Evolutionary conservation across 768 basidiomycete genomes (phyloP), one percentile per base, ranked within the genome.

Genomic region (Boletus fagicola): DNA sequence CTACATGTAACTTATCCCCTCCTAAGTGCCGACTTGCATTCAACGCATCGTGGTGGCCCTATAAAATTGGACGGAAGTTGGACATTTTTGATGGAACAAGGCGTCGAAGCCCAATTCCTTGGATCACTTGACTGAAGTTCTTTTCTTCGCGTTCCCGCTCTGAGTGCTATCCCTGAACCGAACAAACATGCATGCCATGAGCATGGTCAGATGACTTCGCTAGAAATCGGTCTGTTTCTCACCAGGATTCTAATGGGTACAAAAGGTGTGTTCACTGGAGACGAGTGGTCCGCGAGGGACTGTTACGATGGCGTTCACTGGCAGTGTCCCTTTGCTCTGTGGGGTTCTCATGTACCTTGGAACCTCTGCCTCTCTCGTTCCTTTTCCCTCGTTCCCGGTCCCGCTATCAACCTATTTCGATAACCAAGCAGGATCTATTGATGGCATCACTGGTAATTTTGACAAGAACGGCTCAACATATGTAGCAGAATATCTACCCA

Each of bases 361-460:
- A 16, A 38, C 51, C 12, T 33, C 51, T 44, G 42, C 62, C 5
- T 48, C 64, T 15, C 58, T 71, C 45, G 16, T 60, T 11, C 42
- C 58, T 1, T 78, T 75, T 54, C 70, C 73, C 5, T 77, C 75
- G 11, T 54, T 54, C 4, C 43, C 65, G 9, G 39, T 80, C 18
- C 62, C 72, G 8, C 49, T 80, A 0, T 48, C 53, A 10, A 40
- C 47, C 35, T 53, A 77, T 18, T 72, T 78, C 54, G 58, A 80
- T 20, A 80, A 80, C 54, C 74, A 77, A 51, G 79, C 78, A 11
- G 78, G 77, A 8, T 76, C 78, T 2, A 28, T 70, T 0, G 59
- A 76, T 46, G 75, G 75, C 2, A 67, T 74, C 15, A 62, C 57
- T 30, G 77, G 76, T 16, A 63, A 76, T 62, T 80, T 80, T 49